Evolutionary conservation across 2,329 filamentous ascomycete species (phyloP), one percentile per base, ranked within the genome.

Genomic region (Pyrenochaeta sp.): DNA sequence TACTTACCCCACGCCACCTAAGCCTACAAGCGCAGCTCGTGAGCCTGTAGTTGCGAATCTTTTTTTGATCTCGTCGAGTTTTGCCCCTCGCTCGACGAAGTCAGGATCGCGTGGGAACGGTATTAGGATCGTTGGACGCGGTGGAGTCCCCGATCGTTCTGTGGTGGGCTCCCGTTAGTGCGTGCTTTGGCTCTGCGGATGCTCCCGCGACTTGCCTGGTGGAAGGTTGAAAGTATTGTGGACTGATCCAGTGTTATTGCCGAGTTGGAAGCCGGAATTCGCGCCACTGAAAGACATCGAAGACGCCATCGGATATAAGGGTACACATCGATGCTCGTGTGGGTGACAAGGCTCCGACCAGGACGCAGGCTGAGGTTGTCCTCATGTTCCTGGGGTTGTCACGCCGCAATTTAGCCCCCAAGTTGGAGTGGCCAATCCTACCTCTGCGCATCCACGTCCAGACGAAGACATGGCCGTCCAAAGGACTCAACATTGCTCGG

Each of bases 91-190:
- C 5, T 69, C 61, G 31, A 73, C 49, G 33, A 71, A 71, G 55
- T 71, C 61, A 2, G 31, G 18, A 45, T 74, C 67, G n/a, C 60
- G 61, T 32, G 27, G 14, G 45, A 74, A 73, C 6, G 69, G 70
- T 39, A 73, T 60, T 14, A 51, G 46, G 17, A 53, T 59, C 17
- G 55, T 67, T 40, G 68, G 66, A 29, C 35, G 47, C n/a, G 56
- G 63, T 47, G 57, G 54, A 32, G 54, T 66, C 51, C 65, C 60
- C 33, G 43, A 44, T 39, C 40, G 48, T 31, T 54, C 49, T 56
- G 2, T 27, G 33, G 21, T 30, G 2, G 39, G 44, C 12, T 21
- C 21, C 36, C 29, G 52, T 51, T 46, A 46, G 56, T 17, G 31
- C 45, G 33, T 29, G 39, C 36, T 51, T n/a, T n/a, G 45, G 23